Conservation (phyloP, 495 filamentous ascomycete species). For the Aspergillus leporis region DNA sequence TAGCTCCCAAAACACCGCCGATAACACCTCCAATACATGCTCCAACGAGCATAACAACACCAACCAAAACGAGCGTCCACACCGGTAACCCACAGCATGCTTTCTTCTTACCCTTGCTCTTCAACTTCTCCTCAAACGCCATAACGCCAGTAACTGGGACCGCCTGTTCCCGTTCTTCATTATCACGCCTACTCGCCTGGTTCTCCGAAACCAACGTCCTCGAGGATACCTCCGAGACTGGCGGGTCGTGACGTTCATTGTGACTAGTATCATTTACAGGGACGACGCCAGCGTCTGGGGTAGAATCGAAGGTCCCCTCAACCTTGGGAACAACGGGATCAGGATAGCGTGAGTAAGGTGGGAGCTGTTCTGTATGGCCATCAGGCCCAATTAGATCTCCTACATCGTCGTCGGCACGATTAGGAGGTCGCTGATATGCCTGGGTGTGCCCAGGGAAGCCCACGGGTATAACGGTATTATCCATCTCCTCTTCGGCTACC, state of each 20-base stretch:
- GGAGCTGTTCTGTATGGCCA: constrained; percentile 86
- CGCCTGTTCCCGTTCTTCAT: constrained; percentile 7
- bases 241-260: constrained; percentile 25
- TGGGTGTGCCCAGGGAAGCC: constrained; percentile 70
- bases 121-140: constrained; percentile 57
- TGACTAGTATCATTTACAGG: constrained; percentile 23
- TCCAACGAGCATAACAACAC: constrained; percentile 55
- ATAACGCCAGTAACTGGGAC: constrained; percentile 36
- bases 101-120: constrained; percentile 55
- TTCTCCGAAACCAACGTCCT: constrained; percentile 28
- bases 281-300: constrained; percentile 23
- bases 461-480: constrained; percentile 58
- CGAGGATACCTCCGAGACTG: constrained; percentile 51
- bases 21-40: constrained; percentile 60
- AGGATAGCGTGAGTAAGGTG: constrained; percentile 83
- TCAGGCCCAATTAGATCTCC: constrained; percentile 87
- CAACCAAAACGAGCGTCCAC: constrained; percentile 64
- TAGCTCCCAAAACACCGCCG: constrained; percentile 54
- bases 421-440: constrained; percentile 67
- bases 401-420: constrained; percentile 80
- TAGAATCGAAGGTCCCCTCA: constrained; percentile 24
- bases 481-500: constrained; percentile 50
- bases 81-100: constrained; percentile 65
- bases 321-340: constrained; percentile 52
- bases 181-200: constrained; percentile 4